phyloP scores from a whole-genome alignment of 73 alveolate genomes.

The Blepharisma stoltei region DNA sequence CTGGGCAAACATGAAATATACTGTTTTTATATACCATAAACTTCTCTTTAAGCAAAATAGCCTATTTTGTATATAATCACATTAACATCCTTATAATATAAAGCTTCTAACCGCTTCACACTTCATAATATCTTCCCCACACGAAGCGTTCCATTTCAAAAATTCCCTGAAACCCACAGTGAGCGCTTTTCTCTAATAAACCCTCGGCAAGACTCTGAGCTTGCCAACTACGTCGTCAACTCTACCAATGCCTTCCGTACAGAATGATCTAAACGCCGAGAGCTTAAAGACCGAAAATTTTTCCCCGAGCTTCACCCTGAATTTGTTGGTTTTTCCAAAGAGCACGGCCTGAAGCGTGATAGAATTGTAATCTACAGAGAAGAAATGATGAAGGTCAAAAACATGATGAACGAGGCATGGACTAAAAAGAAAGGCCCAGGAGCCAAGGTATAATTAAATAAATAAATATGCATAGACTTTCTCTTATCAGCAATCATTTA shows the following conservation, averaged over 20 bases:
- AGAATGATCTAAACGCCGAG: not conserved
- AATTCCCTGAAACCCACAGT: conserved; percentile 8
- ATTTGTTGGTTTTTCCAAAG: not conserved
- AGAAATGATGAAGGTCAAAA: conserved; percentile 21
- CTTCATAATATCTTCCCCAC: conserved; percentile 26
- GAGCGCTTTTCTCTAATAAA: conserved; percentile 3
- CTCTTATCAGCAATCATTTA: conserved; percentile 20
- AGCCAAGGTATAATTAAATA: too few species aligned
- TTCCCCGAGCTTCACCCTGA: conserved; percentile 26
- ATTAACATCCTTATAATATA: too few species aligned
- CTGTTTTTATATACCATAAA: too few species aligned
- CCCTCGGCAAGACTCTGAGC: not conserved
- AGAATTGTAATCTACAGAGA: conserved; percentile 11
- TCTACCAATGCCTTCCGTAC: not conserved
- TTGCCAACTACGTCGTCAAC: conserved; percentile 22
- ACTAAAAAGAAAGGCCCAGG: not conserved
- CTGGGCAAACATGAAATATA: too few species aligned
- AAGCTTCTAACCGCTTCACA: too few species aligned
- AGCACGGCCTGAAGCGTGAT: not conserved
- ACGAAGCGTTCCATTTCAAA: not conserved
- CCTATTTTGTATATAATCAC: too few species aligned
- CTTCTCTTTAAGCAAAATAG: too few species aligned
- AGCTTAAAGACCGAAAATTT: not conserved
- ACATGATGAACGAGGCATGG: conserved; percentile 29
- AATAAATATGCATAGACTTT: not conserved